Conservation (phyloP, 345 rosid genomes). For the Rhodamnia argentea region DNA sequence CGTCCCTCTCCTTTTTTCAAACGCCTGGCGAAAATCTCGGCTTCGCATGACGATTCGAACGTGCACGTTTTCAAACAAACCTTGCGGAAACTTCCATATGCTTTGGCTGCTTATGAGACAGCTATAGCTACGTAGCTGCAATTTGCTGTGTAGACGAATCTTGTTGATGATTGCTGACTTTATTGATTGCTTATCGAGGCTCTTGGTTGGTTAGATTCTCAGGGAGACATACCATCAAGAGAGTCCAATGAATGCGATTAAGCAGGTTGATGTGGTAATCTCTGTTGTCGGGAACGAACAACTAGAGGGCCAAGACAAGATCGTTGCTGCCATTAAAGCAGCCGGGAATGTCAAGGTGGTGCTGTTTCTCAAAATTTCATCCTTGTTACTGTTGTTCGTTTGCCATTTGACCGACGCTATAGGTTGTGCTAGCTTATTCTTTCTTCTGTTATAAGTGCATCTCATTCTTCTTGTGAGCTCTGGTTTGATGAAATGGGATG, state of each 20-base stretch:
- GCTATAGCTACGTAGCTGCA: neutral
- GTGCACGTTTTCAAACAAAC: neutral
- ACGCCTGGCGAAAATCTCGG: neutral
- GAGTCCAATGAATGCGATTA: neutral
- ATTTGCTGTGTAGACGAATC: neutral
- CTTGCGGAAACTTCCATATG: neutral
- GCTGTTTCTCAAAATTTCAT: no score
- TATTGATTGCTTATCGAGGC: neutral
- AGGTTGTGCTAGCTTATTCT: no score
- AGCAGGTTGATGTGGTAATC: neutral
- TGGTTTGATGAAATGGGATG: no score
- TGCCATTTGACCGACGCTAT: no score
- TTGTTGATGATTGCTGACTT: neutral
- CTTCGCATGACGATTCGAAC: neutral
- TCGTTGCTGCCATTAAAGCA: no score
- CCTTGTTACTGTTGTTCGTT: no score
- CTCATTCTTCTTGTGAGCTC: no score
- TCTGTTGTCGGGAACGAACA: neutral
- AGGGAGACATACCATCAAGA: conserved; percentile 2
- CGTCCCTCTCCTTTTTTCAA: no score
- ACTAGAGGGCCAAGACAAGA: no score
- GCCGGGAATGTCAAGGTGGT: no score
- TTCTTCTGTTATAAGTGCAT: no score
- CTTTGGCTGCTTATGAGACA: neutral
- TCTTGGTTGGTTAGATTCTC: neutral